Base-by-base conservation (phyloP, 768 basidiomycete genomes). In the Lactarius psammicola region DNA sequence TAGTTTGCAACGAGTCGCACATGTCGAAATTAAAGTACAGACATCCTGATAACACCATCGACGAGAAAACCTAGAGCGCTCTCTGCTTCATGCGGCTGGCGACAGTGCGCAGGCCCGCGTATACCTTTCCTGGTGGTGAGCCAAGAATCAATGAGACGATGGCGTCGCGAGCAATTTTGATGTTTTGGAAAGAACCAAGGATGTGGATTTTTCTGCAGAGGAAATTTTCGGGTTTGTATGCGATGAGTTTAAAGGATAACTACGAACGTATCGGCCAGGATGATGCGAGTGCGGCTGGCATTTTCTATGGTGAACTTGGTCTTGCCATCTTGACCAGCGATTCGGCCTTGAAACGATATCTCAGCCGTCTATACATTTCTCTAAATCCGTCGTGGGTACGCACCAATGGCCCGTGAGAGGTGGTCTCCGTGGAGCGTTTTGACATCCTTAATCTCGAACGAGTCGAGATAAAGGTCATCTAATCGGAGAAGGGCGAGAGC, bases 241-340 rank as follows among this genome's bases (percentile, higher is more conserved):
- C 17, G 42, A 74, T 23, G 72, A 55, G 61, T 59, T 67, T 58
- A 57, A 20, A 20, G 42, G 8, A 20, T 46, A 44, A 23, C 62
- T 30, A 85, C 91, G 62, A 73, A 95, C 95, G 94, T 95, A 75
- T 99, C 97, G 13, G 97, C 97, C 49, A 99, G 86, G 55, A 99
- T 93, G 63, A 99, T 98, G n/a, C 97, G 89, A 31, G 97, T 99
- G 64, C 96, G 85, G 70, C 89, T 95, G 3, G 95, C 85, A 72
- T 98, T 99, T 80, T 99, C 97, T 62, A 99, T 98, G 2, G 95
- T 95, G 76, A 98, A 98, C 75, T 97, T 95, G 13, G 95, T 98
- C 80, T 98, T 98, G 53, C 97, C 97, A 68, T 97, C 95, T 75
- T 99, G 95, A 5, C 97, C 97, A 13, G 97, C 97, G 74, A 99